A percentile compares a stretch with the other conserved stretches of the same genome.
Conservation (phyloP, 495 filamentous ascomycete species). For the Trichoderma reesei region DNA sequence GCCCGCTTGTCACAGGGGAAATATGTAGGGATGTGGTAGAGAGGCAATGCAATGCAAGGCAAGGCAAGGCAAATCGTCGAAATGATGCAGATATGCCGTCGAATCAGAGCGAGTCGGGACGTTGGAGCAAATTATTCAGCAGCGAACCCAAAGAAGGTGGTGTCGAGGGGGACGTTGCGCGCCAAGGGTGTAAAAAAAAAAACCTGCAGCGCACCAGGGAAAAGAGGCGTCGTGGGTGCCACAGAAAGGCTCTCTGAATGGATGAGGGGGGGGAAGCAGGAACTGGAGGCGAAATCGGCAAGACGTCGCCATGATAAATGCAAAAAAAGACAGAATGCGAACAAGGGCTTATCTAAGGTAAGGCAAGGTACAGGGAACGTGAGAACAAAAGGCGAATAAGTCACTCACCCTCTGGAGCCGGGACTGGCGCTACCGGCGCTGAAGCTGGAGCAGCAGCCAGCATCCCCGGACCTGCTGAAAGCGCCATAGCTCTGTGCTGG, state of each 20-base stretch:
- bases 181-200: slow-evolving; percentile 8
- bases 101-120: too few relatives aligned
- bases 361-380: neutral
- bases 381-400: neutral
- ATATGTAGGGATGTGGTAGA: too few relatives aligned
- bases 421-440: neutral
- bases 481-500: neutral
- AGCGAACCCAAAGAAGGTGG: neutral
- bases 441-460: neutral
- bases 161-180: neutral
- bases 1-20: too few relatives aligned
- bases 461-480: slow-evolving; percentile 5
- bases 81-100: too few relatives aligned
- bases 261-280: neutral
- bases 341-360: neutral
- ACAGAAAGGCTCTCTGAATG: neutral
- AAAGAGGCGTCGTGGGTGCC: neutral
- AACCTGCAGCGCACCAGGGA: slow-evolving; percentile 1
- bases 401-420: slow-evolving; percentile 2
- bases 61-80: too few relatives aligned
- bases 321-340: neutral
- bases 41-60: too few relatives aligned
- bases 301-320: neutral
- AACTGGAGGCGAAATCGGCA: neutral
- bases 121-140: neutral